These are phyloP conservation scores for Blastobotrys apis DNA, from an alignment of 1,139 yeast genomes.

Conservation along the genomic window DNA sequence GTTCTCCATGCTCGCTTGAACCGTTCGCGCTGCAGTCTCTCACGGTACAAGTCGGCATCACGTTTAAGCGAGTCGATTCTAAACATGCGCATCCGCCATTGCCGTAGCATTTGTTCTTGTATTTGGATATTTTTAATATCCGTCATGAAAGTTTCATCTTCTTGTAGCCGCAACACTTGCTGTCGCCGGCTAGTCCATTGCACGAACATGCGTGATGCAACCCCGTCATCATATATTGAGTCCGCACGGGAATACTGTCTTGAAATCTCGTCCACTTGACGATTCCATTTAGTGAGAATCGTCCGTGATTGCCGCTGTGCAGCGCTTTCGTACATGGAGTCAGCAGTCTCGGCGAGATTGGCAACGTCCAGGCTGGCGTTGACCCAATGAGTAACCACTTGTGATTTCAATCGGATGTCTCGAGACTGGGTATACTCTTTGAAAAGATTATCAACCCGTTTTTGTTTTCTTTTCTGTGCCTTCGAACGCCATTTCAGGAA, in stretches of 20 bases:
- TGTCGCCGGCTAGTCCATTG: conserved; percentile 12
- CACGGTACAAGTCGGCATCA: conserved; percentile 24
- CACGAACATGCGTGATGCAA: conserved; percentile 4
- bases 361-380: conserved; percentile 3
- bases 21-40: conserved; percentile 19
- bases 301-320: background rate
- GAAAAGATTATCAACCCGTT: conserved; percentile 6
- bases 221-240: conserved; percentile 8
- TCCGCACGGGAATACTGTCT: conserved; percentile 9
- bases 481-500: conserved; percentile 8
- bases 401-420: background rate
- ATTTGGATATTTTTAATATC: conserved; percentile 14
- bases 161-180: conserved; percentile 7
- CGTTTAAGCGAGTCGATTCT: conserved; percentile 23
- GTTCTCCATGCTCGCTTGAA: conserved; percentile 24
- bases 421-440: background rate
- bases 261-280: background rate
- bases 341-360: conserved; percentile 4
- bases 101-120: conserved; percentile 21
- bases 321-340: background rate
- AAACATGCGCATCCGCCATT: conserved; percentile 27
- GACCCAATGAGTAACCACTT: conserved; percentile 5
- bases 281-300: background rate
- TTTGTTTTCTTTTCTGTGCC: conserved; percentile 3
- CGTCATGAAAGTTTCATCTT: conserved; percentile 17